phyloP scores from a whole-genome alignment of 345 rosid species.

The Citrus inodora region DNA sequence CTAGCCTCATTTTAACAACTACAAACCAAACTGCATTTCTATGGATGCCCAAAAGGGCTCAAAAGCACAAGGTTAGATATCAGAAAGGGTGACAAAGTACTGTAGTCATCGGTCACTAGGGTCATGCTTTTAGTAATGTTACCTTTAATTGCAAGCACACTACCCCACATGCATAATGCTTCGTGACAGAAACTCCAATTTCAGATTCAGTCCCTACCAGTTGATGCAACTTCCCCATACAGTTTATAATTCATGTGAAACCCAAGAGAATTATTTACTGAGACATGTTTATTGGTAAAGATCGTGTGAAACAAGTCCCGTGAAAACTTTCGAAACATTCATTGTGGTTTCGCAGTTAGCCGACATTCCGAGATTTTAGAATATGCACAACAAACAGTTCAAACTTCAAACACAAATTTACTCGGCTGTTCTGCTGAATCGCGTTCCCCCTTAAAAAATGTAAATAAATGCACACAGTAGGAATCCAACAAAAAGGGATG shows the following conservation, averaged over 20 bases:
- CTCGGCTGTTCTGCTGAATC: neutral
- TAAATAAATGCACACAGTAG: neutral
- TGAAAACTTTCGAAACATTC: neutral
- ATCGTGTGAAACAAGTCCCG: neutral
- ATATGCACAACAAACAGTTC: neutral
- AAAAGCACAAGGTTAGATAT: neutral
- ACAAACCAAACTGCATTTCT: neutral
- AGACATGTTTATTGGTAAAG: neutral
- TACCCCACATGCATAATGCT: neutral
- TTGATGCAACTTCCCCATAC: neutral
- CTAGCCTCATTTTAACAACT: neutral
- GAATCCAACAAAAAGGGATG: neutral
- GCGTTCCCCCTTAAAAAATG: neutral
- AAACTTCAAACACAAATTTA: neutral
- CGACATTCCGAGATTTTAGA: neutral
- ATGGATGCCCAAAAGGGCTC: neutral
- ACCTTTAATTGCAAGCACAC: neutral
- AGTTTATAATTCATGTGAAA: neutral
- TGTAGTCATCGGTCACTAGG: neutral
- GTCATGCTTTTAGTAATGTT: neutral
- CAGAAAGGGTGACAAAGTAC: neutral
- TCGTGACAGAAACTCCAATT: neutral
- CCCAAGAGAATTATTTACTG: neutral
- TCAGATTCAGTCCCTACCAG: neutral
- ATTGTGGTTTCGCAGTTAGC: neutral